phyloP scores from a whole-genome alignment of 768 basidiomycete genomes.

The Termitomyces sp. region DNA sequence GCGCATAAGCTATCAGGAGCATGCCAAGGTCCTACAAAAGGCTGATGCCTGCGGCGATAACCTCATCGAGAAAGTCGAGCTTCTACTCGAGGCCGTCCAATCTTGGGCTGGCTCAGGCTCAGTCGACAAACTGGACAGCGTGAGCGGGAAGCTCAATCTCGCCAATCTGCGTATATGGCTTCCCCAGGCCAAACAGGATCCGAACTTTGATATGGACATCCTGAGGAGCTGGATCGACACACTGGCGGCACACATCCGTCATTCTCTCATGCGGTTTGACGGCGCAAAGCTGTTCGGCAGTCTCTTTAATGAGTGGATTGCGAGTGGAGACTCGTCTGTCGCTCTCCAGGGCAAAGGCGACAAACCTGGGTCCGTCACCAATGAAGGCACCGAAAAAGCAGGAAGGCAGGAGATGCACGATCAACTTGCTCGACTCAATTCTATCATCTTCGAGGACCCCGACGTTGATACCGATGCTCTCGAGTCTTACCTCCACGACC shows the following conservation, averaged over 20 bases:
- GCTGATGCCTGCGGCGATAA: constrained; percentile 18
- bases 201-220: constrained; percentile 29
- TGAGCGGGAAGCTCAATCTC: constrained; percentile 22
- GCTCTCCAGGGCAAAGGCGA: constrained; percentile 11
- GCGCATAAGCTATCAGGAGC: constrained; percentile 26
- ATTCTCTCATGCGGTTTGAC: constrained; percentile 31
- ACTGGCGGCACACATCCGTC: constrained; percentile 32
- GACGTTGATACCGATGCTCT: constrained; percentile 26
- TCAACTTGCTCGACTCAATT: constrained; percentile 21
- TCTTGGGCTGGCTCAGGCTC: constrained; percentile 31
- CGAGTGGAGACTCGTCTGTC: constrained; percentile 34
- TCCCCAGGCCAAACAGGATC: constrained; percentile 34
- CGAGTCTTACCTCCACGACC: constrained; percentile 26
- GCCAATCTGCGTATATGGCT: constrained; percentile 31
- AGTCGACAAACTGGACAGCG: constrained; percentile 7
- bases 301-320: constrained; percentile 39
- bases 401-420: constrained; percentile 38
- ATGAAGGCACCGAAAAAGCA: constrained; percentile 20
- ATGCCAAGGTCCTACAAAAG: constrained; percentile 26
- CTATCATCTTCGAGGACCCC: constrained; percentile 35
- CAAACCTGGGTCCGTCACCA: constrained; percentile 1
- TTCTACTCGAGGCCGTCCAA: constrained; percentile 26
- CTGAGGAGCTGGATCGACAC: constrained; percentile 31
- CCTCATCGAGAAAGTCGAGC: constrained; percentile 25
- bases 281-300: constrained; percentile 35